Base-by-base conservation (phyloP, 2,329 filamentous ascomycete species). In the Cordyceps tenuipes region DNA sequence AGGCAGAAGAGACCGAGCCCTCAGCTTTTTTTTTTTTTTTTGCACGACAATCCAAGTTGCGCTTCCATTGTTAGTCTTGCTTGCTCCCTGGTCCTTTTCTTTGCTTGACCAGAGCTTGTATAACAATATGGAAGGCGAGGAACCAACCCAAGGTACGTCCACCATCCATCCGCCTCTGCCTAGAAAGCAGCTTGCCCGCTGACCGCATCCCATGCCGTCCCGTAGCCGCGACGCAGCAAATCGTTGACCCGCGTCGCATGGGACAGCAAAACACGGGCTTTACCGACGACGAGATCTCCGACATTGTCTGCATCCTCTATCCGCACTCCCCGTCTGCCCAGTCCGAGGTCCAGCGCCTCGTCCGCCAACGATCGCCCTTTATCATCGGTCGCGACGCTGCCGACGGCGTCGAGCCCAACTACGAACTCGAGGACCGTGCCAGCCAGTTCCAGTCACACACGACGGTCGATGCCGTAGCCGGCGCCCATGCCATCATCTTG, bases 281-380 rank as follows among this genome's bases (percentile, higher is more conserved):
- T 63, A 87, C 83, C 57, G 87, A 92, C 66, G 83, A 89, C 64
- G 92, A 96, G 71, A 83, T 94, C 54, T 84, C 90, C 63, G 92
- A 97, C 73, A 90, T 97, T 66, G 84, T 96, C 64, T 95, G 91
- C 74, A 85, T 97, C 61, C 81, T 97, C 31, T 86, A 95, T 66
- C 92, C 93, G 12, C 84, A 84, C 64, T 90, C 91, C 2, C 79
- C 84, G 44, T 82, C 83, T 23, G 90, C 93, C 21, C 86, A 87
- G 10, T 77, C 79, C 63, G 89, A 92, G 66, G 85, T 93, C n/a
- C 70, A 73, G 62, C 72, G 75, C 5, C 75, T 84, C 36, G 80
- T 79, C 61, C 63, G 68, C 50, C 75, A 80, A 61, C 73, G 75
- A 63, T 78, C 76, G 41, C 77, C 75, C 29, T 76, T 82, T 65